Evolutionary conservation across 305 asterid species (phyloP).

Genomic region (Withania somnifera): DNA sequence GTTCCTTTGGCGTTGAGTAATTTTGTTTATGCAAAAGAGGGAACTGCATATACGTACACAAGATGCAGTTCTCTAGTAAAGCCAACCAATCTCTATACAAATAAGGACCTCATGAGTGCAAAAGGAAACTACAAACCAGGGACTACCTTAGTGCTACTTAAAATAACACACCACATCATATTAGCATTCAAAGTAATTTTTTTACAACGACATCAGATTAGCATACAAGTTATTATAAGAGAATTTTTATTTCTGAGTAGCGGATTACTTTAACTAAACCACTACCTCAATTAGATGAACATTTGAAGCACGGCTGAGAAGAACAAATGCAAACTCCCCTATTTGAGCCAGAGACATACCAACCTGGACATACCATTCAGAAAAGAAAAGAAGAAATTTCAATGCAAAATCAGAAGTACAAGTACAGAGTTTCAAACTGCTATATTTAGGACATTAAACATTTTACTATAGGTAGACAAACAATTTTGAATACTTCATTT

Average conservation of each 20-base stretch:
- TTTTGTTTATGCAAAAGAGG: background rate
- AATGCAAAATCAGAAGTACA: background rate
- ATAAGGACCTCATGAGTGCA: background rate
- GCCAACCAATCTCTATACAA: background rate
- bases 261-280: background rate
- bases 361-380: conserved; percentile 29
- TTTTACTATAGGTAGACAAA: conserved; percentile 1
- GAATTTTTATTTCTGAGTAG: background rate
- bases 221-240: background rate
- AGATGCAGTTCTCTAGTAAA: background rate
- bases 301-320: conserved; percentile 68
- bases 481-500: background rate
- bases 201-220: background rate
- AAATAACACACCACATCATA: background rate
- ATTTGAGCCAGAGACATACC: conserved; percentile 85
- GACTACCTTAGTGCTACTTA: conserved; percentile 4
- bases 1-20: background rate
- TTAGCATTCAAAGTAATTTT: background rate
- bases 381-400: background rate
- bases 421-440: background rate
- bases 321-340: conserved; percentile 81
- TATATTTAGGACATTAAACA: background rate
- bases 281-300: conserved; percentile 61
- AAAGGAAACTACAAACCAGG: background rate
- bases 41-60: background rate